Percentiles rank a stretch among this genome's conserved stretches.
phyloP scores from a whole-genome alignment of 192 early-diverging fungal genomes.

The Backusella australiensis region DNA sequence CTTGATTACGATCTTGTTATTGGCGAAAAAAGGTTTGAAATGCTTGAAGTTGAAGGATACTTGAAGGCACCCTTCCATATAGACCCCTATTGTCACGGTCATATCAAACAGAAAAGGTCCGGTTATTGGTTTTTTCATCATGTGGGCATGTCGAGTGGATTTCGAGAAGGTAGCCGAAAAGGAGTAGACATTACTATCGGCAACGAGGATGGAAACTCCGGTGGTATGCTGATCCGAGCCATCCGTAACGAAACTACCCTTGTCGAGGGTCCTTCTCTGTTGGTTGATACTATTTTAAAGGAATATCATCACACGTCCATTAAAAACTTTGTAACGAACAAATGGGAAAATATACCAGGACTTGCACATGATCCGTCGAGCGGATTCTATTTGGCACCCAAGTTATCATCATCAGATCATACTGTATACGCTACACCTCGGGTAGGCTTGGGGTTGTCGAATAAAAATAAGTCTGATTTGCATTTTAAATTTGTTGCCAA shows the following conservation, averaged over 20 bases:
- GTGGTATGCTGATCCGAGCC: constrained; percentile 32
- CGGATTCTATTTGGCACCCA: constrained; percentile 4
- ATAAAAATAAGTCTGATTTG: neutral
- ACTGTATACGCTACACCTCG: constrained; percentile 15
- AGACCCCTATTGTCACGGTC: constrained; percentile 29
- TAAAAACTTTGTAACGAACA: neutral
- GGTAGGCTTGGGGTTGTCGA: constrained; percentile 23
- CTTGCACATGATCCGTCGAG: neutral
- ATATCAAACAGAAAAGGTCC: constrained; percentile 13
- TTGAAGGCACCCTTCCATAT: constrained; percentile 17
- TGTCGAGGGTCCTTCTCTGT: constrained; percentile 26
- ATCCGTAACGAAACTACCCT: neutral
- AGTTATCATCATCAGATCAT: neutral
- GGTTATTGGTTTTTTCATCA: constrained; percentile 35
- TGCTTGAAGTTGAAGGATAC: constrained; percentile 35
- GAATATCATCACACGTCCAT: neutral
- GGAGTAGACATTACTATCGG: constrained; percentile 31
- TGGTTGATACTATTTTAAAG: constrained; percentile 20
- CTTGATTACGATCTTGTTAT: constrained; percentile 20
- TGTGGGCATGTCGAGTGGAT: constrained; percentile 22
- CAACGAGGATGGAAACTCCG: constrained; percentile 5
- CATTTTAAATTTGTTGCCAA: constrained; percentile 17
- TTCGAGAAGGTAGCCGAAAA: constrained; percentile 29
- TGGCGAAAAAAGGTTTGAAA: neutral
- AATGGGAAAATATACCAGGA: constrained; percentile 7